Base-by-base conservation (phyloP, 805 yeast genomes). In the Ogataea wickerhamii region DNA sequence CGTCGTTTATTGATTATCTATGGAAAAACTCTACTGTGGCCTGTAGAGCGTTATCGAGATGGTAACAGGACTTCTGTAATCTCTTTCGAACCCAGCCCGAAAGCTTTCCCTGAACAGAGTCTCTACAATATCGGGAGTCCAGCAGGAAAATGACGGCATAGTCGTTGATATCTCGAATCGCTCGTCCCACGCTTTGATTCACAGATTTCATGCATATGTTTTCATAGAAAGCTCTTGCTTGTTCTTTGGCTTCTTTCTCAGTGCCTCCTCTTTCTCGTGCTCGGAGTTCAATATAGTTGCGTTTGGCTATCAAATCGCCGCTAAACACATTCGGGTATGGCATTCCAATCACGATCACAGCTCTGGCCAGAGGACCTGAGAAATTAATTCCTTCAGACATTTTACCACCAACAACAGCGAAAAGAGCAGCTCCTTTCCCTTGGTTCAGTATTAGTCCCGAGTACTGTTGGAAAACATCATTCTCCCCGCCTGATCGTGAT, bases 331-430 rank as follows among this genome's bases (percentile, higher is more conserved):
- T 91, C 0, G 98, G 97, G 51, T 74, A 91, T 2, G 98, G 97
- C 27, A 91, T 58, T 0, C 97, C 98, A 10, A 87, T 68, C 83
- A 91, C 82, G 2, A 86, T 66, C 0, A 91, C 89, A 0, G 86
- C 88, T 41, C 97, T 68, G 1, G 96, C 96, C n/a, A 91, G 63
- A 27, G 82, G 78, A 53, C 88, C 91, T 8, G 89, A 76, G 57
- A 91, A 89, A 55, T 89, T 89, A 29, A 89, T 91, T 4, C 98
- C 98, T 59, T 89, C 98, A 0, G 95, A 86, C 63, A 89, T 69
- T 53, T 82, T 82, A 0, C 97, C 98, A 2, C 96, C 96, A 12
- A 91, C 95, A 1, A 91, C 95, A 0, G 96, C 79, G 20, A 91
- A 66, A 4, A 89, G 58, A 2, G 84, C 49, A 0, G 94, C 89